Evolutionary conservation across 2,329 filamentous ascomycete genomes (phyloP), one percentile per base, ranked within the genome.

Genomic region (Xylariaceae sp.): DNA sequence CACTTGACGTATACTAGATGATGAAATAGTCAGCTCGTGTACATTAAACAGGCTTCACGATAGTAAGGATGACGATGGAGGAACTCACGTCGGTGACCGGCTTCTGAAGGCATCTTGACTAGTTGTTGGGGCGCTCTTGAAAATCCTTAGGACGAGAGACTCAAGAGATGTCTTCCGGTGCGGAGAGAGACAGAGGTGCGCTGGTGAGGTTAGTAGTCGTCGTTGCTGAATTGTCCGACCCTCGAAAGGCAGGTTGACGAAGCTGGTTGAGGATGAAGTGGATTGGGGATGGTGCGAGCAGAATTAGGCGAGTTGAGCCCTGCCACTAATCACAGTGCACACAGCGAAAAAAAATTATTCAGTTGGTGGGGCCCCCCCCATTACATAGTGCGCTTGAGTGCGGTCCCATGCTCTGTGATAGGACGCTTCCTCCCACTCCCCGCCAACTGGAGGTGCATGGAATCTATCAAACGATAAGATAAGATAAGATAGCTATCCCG

Each of bases 101-200:
- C 79, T 82, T 88, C 86, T 69, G 86, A 85, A 86, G 85, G 82
- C 87, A 93, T 93, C 73, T 81, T 90, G 84, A 75, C 74, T 74
- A 69, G 64, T 72, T 64, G 63, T 63, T 66, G 67, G 65, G 66
- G 63, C 65, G 66, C 70, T 71, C 70, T 72, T 68, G 67, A 69
- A 64, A 65, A 67, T 72, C 66, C 68, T 63, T 66, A 62, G 59
- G 65, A 61, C 63, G 65, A 60, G 60, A 60, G 64, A 42, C 52
- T 50, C 46, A 50, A 66, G 64, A 63, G 63, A 68, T 66, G 63
- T 65, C 67, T 71, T 69, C 70, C 65, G 66, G 61, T 64, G 60
- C 67, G 69, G 69, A 14, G 72, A 70, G 68, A 69, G 65, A 65
- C 69, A 67, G 60, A 64, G n/a, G 66, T 66, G 55, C 56, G 55